Base-by-base conservation (phyloP, 306 rosid genomes). In the Cicer chorassanicum region DNA sequence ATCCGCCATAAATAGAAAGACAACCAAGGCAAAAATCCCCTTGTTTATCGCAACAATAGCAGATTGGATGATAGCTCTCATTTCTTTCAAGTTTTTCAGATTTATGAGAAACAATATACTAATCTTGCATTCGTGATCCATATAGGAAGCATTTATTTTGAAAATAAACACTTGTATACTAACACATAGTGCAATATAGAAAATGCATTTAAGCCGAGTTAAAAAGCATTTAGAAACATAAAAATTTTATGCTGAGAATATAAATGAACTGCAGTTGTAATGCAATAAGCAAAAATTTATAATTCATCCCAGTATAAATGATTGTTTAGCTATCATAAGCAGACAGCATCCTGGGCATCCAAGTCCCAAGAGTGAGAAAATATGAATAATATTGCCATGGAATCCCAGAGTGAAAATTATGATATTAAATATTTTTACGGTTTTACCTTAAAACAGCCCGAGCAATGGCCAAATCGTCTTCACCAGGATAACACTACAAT, bases 381-480 rank as follows among this genome's bases (percentile, higher is more conserved):
- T 4, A 65, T 57, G 24, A 15, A n/a, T 11, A 62, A 56, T 9
- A 67, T 68, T 8, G 48, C 54, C 19, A 49, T 7, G 41, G 56
- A 62, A 60, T 68, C 53, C 60, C 56, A 34, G 14, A 53, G 8
- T 9, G 66, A 67, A 53, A 53, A 48, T 70, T 70, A 14, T 50
- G 61, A 34, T 68, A 48, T 65, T 16, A 62, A 66, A 64, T 42
- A 68, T 16, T 46, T 86, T 85, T 83, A 70, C 24, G 71, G 13
- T 48, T 89, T 86, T 86, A 94, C 99, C 93, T 85, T 81, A 95
- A 86, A 85, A 90, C 82, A 1, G 92, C 98, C 66, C 96, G 86
- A 39, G 97, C 91, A 72, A 95, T 85, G 79, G 96, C 96, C 82
- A 92, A 75, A 84, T 95, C 99, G 80, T 92, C 99, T 92, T 94